Evolutionary conservation across 2,329 filamentous ascomycete species (phyloP).

Genomic region (Fusarium aywerte): DNA sequence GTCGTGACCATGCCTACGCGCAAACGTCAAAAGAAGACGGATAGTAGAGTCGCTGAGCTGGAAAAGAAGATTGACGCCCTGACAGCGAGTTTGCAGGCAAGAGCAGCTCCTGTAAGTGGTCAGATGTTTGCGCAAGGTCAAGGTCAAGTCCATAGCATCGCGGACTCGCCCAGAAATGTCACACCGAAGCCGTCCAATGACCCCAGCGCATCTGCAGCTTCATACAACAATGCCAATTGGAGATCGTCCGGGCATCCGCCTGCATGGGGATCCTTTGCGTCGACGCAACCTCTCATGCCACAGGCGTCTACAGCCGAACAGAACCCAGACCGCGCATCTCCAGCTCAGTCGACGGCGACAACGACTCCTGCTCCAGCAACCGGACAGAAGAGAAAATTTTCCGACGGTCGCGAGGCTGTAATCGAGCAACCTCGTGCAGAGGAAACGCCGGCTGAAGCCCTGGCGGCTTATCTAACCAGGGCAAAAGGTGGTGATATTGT

Average conservation of each 20-base stretch:
- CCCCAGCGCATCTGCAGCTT: constrained; percentile 2
- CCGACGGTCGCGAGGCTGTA: constrained; percentile 38
- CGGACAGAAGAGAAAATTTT: constrained; percentile 50
- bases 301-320: constrained; percentile 24
- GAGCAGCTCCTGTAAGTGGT: constrained; percentile 41
- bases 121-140: constrained; percentile 19
- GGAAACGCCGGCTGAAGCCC: constrained; percentile 29
- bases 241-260: constrained; percentile 13
- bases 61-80: constrained; percentile 93
- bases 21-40: constrained; percentile 92
- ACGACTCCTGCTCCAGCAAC: constrained; percentile 27
- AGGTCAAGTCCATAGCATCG: constrained; percentile 4
- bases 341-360: constrained; percentile 14
- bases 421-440: constrained; percentile 26
- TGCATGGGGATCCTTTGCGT: constrained; percentile 33
- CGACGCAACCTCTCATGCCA: constrained; percentile 25
- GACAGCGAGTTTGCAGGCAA: constrained; percentile 79
- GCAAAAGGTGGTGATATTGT: constrained; percentile 61
- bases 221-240: constrained; percentile 22
- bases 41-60: constrained; percentile 87
- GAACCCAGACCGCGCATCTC: constrained; percentile 22
- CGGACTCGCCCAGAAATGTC: constrained; percentile 19
- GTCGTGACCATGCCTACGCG: constrained; percentile 78
- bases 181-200: constrained; percentile 24
- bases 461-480: constrained; percentile 40